Base-by-base conservation (phyloP, 306 rosid species). In the Nissolia schottii region DNA sequence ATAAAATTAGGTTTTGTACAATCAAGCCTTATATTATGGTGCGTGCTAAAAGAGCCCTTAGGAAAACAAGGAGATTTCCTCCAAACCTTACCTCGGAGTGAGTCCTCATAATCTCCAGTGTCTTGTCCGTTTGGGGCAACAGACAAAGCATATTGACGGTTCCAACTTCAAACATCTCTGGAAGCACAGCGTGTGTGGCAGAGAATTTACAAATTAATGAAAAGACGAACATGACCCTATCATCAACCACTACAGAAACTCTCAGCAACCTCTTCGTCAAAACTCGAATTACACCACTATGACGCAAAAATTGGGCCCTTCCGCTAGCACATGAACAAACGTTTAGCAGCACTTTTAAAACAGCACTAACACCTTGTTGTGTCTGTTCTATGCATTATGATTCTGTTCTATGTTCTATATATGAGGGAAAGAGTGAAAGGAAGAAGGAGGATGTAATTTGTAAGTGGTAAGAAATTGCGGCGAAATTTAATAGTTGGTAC, bases 241-340 rank as follows among this genome's bases (percentile, higher is more conserved):
- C 92, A 37, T 87, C 86, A 15, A 73, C 87, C 0, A 79, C 41
- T 0, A 41, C 57, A 9, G 97, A 88, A 46, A 81, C 89, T 75
- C 64, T 80, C 28, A 80, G 16, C 0, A 91, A 80, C 66, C 86
- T 58, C 59, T 71, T 80, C 0, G 92, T 78, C 15, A 91, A 81
- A 34, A 77, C 66, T 0, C 73, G 83, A 18, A 91, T 40, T 41
- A 89, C 74, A 6, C 77, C 95, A 24, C 68, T 77, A 16, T 91
- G 97, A 37, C 80, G 50, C 19, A 87, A 3, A 58, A 91, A 76
- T 81, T 71, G 73, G 37, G 90, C 89, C 22, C 97, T 81, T 2
- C 97, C 97, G 3, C 84, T 86, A 0, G 97, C 90, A 48, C 84
- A 83, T 1, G 77, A 73, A 51, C 97, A 91, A 40, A 91, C 64